phyloP scores from a whole-genome alignment of 1,284 basidiomycete species.

The Agroathelia rolfsii region DNA sequence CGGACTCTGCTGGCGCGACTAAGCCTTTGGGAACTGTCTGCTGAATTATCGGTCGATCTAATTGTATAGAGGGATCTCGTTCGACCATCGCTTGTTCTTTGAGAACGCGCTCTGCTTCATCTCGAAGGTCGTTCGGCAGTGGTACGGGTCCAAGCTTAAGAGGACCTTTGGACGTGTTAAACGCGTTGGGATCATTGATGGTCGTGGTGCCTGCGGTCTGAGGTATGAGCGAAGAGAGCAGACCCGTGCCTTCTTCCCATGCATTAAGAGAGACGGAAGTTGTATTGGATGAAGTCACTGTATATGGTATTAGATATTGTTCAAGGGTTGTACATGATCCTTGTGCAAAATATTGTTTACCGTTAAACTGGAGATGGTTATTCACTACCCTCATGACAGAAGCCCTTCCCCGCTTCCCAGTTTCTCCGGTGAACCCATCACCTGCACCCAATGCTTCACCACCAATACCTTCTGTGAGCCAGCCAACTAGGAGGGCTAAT shows the following conservation, averaged over 20 bases:
- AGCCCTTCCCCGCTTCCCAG: conserved; percentile 67
- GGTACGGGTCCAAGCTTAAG: conserved; percentile 81
- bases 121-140: conserved; percentile 66
- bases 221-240: conserved; percentile 70
- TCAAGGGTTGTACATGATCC: no score
- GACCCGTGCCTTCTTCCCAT: conserved; percentile 79
- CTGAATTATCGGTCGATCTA: conserved; percentile 55
- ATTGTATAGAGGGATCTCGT: conserved; percentile 52
- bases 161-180: conserved; percentile 64
- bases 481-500: conserved; percentile 87
- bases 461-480: conserved; percentile 89
- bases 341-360: conserved; percentile 39
- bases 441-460: conserved; percentile 78
- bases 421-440: conserved; percentile 75
- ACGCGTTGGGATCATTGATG: conserved; percentile 51
- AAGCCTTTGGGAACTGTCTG: conserved; percentile 40
- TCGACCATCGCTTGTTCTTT: conserved; percentile 66
- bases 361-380: conserved; percentile 85
- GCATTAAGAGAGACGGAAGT: conserved; percentile 49
- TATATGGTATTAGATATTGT: conserved; percentile 18
- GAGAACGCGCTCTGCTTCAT: conserved; percentile 69
- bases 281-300: conserved; percentile 65
- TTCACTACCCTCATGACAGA: conserved; percentile 92
- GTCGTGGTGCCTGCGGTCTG: conserved; percentile 27
- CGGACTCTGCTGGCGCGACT: conserved; percentile 55